These are phyloP conservation scores for Termitomyces sp. DNA, from an alignment of 768 basidiomycete genomes.

Conservation along the genomic window DNA sequence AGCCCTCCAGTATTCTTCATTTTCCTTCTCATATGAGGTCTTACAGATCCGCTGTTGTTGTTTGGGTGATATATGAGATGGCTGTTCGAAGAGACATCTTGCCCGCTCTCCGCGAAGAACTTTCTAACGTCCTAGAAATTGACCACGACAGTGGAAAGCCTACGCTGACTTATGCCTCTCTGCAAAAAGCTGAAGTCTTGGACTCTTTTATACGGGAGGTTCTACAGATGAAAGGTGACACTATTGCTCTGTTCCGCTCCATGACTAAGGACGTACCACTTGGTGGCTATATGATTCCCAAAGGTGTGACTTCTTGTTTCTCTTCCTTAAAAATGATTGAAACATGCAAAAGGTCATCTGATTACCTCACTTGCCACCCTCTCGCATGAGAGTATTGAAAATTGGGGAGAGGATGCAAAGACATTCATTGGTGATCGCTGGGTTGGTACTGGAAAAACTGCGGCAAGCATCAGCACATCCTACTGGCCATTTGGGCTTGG, in stretches of 20 bases:
- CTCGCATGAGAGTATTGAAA: slow-evolving; percentile 1
- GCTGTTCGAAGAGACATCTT: background rate
- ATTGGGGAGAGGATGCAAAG: slow-evolving; percentile 7
- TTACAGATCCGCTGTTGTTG: slow-evolving; percentile 1
- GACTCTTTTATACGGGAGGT: slow-evolving; percentile 10
- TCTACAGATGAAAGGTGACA: slow-evolving; percentile 6
- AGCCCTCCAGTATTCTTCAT: background rate
- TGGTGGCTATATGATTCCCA: slow-evolving; percentile 5
- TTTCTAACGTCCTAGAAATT: background rate
- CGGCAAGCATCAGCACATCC: slow-evolving; percentile 1
- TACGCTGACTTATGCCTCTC: slow-evolving; percentile 2
- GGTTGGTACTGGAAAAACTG: slow-evolving; percentile 7
- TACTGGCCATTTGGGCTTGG: slow-evolving; percentile 8
- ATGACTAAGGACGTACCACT: slow-evolving; percentile 7
- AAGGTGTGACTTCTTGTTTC: too few species aligned
- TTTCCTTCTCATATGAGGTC: too few species aligned
- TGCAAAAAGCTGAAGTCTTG: slow-evolving; percentile 4
- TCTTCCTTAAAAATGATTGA: too few species aligned
- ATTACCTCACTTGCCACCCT: slow-evolving; percentile 3
- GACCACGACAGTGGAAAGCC: background rate
- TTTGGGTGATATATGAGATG: slow-evolving; percentile 10
- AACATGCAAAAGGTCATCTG: background rate
- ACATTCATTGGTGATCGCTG: slow-evolving; percentile 6
- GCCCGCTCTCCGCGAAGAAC: slow-evolving; percentile 1
- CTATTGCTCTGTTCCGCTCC: slow-evolving; percentile 1